Evolutionary conservation across 2,329 filamentous ascomycete genomes (phyloP).

Genomic region (Trichoderma sp.): DNA sequence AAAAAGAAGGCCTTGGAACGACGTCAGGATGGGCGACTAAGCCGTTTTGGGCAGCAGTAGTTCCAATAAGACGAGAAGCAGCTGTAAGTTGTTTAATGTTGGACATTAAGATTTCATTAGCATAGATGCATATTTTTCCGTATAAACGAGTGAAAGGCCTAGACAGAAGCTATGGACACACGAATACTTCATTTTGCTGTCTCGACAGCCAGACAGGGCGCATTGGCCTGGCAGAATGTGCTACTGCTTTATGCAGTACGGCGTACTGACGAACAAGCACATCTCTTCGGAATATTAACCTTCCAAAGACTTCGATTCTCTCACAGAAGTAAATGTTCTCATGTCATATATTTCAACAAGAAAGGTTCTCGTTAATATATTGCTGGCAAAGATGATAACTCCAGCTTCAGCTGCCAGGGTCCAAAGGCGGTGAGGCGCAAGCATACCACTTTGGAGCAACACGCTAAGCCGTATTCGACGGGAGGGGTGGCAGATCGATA

Average conservation of each 20-base stretch:
- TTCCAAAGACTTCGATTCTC: no score
- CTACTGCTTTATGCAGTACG: not conserved
- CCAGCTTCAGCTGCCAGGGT: not conserved
- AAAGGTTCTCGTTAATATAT: not conserved
- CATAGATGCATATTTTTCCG: no score
- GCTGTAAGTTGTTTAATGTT: not conserved
- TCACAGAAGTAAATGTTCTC: not conserved
- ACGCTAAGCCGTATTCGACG: constrained; percentile 39
- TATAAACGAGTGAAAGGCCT: no score
- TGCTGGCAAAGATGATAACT: not conserved
- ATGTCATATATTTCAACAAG: not conserved
- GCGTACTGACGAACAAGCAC: not conserved
- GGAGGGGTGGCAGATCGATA: constrained; percentile 48
- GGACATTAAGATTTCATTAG: no score
- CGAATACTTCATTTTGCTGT: not conserved
- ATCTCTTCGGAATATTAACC: not conserved
- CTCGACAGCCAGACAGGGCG: not conserved
- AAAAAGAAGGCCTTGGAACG: constrained; percentile 19
- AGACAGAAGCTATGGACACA: no score
- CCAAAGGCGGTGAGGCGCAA: constrained; percentile 41
- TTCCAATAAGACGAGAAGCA: not conserved
- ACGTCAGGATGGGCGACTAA: constrained; percentile 16
- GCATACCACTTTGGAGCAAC: constrained; percentile 2
- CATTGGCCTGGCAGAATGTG: not conserved
- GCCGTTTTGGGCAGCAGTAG: constrained; percentile 12